Evolutionary conservation across 805 yeast genomes (phyloP).

Genomic region (Yamadazyma olivae): DNA sequence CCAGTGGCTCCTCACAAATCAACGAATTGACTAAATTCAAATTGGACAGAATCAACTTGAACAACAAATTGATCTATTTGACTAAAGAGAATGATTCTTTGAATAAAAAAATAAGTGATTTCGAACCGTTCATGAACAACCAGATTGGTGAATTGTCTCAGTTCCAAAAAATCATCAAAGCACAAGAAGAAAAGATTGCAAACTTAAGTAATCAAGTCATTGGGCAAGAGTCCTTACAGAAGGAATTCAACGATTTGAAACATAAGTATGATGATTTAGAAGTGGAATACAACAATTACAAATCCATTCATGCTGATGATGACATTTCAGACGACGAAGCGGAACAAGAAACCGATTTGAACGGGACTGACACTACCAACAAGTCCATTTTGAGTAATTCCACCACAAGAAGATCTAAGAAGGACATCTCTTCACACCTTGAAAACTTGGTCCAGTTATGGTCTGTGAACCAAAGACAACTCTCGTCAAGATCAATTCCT

Average conservation of each 20-base stretch:
- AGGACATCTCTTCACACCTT: slow-evolving; percentile 32
- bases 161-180: slow-evolving; percentile 52
- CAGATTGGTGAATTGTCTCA: slow-evolving; percentile 51
- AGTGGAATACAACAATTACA: slow-evolving; percentile 42
- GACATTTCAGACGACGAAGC: slow-evolving; percentile 32
- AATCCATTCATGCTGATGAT: slow-evolving; percentile 30
- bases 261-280: slow-evolving; percentile 41
- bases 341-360: slow-evolving; percentile 21
- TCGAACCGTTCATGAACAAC: slow-evolving; percentile 52
- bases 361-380: slow-evolving; percentile 13
- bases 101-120: slow-evolving; percentile 38
- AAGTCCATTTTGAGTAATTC: slow-evolving; percentile 21
- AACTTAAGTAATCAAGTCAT: slow-evolving; percentile 38
- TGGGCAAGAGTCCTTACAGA: slow-evolving; percentile 42
- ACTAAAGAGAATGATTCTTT: slow-evolving; percentile 44
- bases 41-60: slow-evolving; percentile 42
- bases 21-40: slow-evolving; percentile 37
- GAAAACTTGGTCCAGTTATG: slow-evolving; percentile 34
- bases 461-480: slow-evolving; percentile 16
- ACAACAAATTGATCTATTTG: slow-evolving; percentile 42
- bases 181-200: slow-evolving; percentile 47
- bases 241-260: slow-evolving; percentile 48
- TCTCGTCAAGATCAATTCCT: slow-evolving; percentile 8
- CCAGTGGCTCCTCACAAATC: slow-evolving; percentile 15
- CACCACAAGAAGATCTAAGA: slow-evolving; percentile 22